A percentile compares a stretch with the other conserved stretches of the same genome.
Evolutionary conservation across 345 rosid genomes (phyloP).

Genomic region (Fremontodendron californicum): DNA sequence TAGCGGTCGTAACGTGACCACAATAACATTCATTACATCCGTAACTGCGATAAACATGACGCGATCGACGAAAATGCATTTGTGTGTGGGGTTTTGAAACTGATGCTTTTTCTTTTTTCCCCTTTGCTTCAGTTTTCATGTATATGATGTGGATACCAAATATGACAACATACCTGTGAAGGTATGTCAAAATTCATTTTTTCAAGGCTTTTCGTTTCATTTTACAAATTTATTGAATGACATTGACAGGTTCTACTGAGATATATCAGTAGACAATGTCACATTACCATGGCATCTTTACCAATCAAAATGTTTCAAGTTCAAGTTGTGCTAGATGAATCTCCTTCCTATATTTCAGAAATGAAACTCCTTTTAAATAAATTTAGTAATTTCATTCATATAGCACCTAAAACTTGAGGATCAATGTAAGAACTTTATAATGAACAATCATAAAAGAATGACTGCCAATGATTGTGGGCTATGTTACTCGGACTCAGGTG

Average conservation of each 20-base stretch:
- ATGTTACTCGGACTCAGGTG: neutral
- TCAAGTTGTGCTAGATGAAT: neutral
- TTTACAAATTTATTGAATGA: neutral
- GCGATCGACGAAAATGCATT: too few relatives aligned
- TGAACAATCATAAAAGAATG: neutral
- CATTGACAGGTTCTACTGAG: neutral
- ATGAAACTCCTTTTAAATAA: conserved; percentile 4
- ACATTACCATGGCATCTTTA: neutral
- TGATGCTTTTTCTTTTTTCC: conserved; percentile 14
- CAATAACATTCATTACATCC: too few relatives aligned
- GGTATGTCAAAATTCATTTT: conserved; percentile 35
- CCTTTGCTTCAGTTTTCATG: conserved; percentile 48
- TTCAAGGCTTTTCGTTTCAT: neutral
- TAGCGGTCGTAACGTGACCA: too few relatives aligned
- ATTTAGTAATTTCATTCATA: neutral
- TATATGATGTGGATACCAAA: conserved; percentile 70
- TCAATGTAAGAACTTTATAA: neutral
- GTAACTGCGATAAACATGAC: too few relatives aligned
- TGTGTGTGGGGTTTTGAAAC: neutral
- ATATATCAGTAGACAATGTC: neutral
- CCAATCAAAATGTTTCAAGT: neutral
- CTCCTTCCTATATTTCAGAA: neutral
- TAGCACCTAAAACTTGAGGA: neutral
- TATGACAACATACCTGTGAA: conserved; percentile 67
- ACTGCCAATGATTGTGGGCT: neutral